A percentile compares a stretch with the other conserved stretches of the same genome.
Evolutionary conservation across 768 basidiomycete species (phyloP).

Genomic region (Imleria badia): DNA sequence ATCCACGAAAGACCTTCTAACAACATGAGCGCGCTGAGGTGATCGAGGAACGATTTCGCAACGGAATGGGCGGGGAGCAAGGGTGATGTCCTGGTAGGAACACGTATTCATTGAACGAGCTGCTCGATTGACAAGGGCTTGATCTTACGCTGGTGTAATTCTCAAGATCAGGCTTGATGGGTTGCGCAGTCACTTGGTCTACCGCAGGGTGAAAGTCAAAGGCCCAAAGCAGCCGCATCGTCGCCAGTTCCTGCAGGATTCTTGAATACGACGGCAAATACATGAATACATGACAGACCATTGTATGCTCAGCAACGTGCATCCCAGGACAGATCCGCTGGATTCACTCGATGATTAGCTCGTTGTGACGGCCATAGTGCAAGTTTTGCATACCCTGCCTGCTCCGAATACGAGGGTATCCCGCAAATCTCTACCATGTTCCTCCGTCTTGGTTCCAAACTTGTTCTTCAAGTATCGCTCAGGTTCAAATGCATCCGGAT

Average conservation of each 20-base stretch:
- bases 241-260: neutral
- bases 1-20: slow-evolving; percentile 2
- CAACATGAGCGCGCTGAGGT: neutral
- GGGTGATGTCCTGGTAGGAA: neutral
- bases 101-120: neutral
- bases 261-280: neutral
- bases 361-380: neutral
- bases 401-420: slow-evolving; percentile 3
- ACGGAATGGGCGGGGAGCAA: slow-evolving; percentile 3
- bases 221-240: slow-evolving; percentile 6
- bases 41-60: slow-evolving; percentile 3
- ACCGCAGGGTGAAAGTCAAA: slow-evolving; percentile 2
- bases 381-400: neutral
- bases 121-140: neutral
- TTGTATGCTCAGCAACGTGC: slow-evolving; percentile 3
- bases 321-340: slow-evolving; percentile 6
- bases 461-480: slow-evolving; percentile 2
- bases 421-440: slow-evolving; percentile 2
- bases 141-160: slow-evolving; percentile 3
- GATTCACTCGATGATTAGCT: neutral
- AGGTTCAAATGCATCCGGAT: slow-evolving; percentile 1
- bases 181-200: neutral
- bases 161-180: neutral
- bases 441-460: slow-evolving; percentile 3
- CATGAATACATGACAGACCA: neutral